Base-by-base conservation (phyloP, 1,284 basidiomycete genomes). In the Trichosporon coremiiforme region DNA sequence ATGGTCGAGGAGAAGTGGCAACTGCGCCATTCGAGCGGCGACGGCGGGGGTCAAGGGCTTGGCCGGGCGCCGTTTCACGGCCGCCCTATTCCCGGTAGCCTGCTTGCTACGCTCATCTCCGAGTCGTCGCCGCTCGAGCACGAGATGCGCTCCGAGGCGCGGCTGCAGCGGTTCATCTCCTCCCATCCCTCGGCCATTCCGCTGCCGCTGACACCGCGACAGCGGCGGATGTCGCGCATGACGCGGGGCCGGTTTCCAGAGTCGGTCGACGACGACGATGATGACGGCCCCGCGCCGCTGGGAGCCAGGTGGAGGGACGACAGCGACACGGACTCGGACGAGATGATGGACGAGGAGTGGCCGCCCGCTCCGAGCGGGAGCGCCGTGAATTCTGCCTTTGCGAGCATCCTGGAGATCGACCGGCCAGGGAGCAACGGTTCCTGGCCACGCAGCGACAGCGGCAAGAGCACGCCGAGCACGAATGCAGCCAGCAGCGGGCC, bases 391-490 rank as follows among this genome's bases (percentile, higher is more conserved):
- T 68, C 74, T 17, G 81, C 80, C 1, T 82, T 81, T 45, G 81
- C 80, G n/a, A 78, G 79, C 35, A 77, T 78, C 7, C 81, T 82
- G 81, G 81, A 82, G 62, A 78, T 82, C 75, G 81, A 82, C 67
- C 69, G 80, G 8, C 79, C 79, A 0, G 68, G 65, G 0, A 75
- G 72, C 29, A 53, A 50, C 5, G 68, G 70, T 0, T 69, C 68
- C 25, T 69, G 66, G 63, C 68, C 57, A 4, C 38, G 68, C 4
- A 67, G 67, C 17, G 66, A 68, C 29, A 67, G 66, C 20, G 72
- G 72, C 17, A 73, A 70, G 66, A 69, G 68, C 53, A 73, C 72
- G 15, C 72, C 72, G 1, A 68, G 47, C 47, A 53, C 47, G 47
- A 53, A 53, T 15, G 6, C 45, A 6, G n/a, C n/a, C 20, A 53